Conservation (phyloP, 2,329 filamentous ascomycete species). For the Calonectria henricotiae region DNA sequence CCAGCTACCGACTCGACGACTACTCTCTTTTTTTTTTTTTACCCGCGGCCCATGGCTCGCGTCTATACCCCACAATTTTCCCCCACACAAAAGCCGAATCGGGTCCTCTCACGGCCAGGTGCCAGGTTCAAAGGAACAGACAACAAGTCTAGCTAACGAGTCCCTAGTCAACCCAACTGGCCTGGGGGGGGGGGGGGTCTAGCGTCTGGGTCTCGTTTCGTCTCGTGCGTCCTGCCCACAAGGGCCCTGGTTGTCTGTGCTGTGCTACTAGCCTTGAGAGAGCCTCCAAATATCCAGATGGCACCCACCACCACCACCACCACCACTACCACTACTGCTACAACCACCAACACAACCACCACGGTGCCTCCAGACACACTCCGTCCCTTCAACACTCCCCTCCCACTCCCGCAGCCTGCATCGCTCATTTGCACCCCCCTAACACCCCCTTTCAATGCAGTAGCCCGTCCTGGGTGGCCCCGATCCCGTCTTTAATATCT, state of each 20-base stretch:
- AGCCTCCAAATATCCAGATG: constrained; percentile 29
- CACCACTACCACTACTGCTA: constrained; percentile 9
- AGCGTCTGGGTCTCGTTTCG: constrained; percentile 11
- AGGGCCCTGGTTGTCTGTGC: constrained; percentile 15
- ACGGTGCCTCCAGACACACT: constrained; percentile 13
- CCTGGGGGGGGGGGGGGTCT: not conserved
- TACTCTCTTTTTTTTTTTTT: constrained; percentile 6
- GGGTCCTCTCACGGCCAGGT: constrained; percentile 2
- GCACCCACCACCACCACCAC: constrained; percentile 31
- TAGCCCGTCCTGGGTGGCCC: constrained; percentile 23
- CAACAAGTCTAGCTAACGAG: constrained; percentile 8
- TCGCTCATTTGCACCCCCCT: constrained; percentile 11
- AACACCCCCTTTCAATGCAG: constrained; percentile 26
- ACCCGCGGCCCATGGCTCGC: constrained; percentile 35
- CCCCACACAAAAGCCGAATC: constrained; percentile 34
- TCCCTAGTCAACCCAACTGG: constrained; percentile 15
- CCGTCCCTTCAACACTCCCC: constrained; percentile 23
- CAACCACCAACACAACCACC: constrained; percentile 16
- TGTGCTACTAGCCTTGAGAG: constrained; percentile 15
- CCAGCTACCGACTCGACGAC: constrained; percentile 28
- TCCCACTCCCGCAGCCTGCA: constrained; percentile 21
- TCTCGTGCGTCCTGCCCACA: constrained; percentile 6
- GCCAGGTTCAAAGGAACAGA: not conserved
- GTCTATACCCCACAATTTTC: constrained; percentile 38
- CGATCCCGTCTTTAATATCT: constrained; percentile 24